Evolutionary conservation across 441 rosid species (phyloP), one percentile per base, ranked within the genome.

Genomic region (California macrophylla): DNA sequence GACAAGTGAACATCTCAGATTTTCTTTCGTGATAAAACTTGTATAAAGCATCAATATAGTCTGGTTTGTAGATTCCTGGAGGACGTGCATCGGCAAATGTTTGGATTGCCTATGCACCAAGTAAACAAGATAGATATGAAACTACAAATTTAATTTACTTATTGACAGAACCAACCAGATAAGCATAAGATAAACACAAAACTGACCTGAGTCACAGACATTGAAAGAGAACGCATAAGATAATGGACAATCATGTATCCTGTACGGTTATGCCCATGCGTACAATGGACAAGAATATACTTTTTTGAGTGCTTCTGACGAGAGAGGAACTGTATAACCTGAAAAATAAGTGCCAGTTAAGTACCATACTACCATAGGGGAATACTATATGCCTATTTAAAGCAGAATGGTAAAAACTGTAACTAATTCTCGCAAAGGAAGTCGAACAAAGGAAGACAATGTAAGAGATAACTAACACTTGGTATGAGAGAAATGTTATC

Each of bases 231-330:
- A 18, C 98, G 95, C 97, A 96, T 87, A 58, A 96, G 89, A 81
- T 85, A 93, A 77, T 96, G 97, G 36, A 91, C 85, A 66, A 93
- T 88, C 99, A 96, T 96, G 77, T 83, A 96, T 71, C 99, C 98
- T 5, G 99, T 96, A 34, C 99, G 96, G 69, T 96, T 93, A 78
- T 91, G 96, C 61, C 99, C 99, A 80, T 96, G 99, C 0, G 99
- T 96, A 76, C 99, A 96, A 78, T 96, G 99, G 76, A 96, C 99
- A 45, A 96, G 93, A 64, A 96, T 81, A 70, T 78, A 82, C 80
- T 89, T 91, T 85, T 91, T 93, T 16, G 91, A 62, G 66, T 77
- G 87, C 77, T 89, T 92, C 75, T 87, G 96, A 71, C 86, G 90
- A 67, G 58, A 65, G 26, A 89, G 68, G 73, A 95, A 95, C 70